Percentiles rank a stretch among this genome's conserved stretches.
Evolutionary conservation across 345 rosid genomes (phyloP).

Genomic region (Geranium brycei): DNA sequence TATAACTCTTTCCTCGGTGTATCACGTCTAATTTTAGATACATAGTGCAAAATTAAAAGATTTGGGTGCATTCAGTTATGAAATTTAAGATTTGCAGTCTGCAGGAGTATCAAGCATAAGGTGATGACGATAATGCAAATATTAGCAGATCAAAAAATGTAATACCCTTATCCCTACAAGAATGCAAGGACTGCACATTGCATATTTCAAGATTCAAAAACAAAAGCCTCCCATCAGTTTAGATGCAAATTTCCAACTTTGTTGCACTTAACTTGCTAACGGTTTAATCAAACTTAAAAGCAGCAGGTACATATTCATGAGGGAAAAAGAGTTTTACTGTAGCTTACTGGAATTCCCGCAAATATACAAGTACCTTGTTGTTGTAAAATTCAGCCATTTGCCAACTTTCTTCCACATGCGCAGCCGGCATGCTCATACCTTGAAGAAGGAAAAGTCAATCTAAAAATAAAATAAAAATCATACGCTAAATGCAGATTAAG

Average conservation of each 20-base stretch:
- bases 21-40: background rate
- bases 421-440: slow-evolving; percentile 99
- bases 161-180: background rate
- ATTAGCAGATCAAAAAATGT: background rate
- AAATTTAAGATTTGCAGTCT: background rate
- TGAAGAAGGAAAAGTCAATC: slow-evolving; percentile 11
- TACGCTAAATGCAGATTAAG: background rate
- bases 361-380: slow-evolving; percentile 54
- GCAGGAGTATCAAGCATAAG: background rate
- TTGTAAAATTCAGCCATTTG: slow-evolving; percentile 95
- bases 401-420: slow-evolving; percentile 98
- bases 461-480: slow-evolving; percentile 7
- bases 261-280: background rate
- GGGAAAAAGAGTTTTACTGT: background rate
- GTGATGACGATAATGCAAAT: background rate
- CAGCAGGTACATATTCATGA: background rate
- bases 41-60: background rate
- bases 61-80: background rate
- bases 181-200: background rate
- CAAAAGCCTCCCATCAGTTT: background rate
- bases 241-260: background rate
- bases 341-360: background rate
- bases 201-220: background rate
- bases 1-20: background rate
- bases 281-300: background rate